Conservation (phyloP, 345 rosid species). For the Gossypium bickii region DNA sequence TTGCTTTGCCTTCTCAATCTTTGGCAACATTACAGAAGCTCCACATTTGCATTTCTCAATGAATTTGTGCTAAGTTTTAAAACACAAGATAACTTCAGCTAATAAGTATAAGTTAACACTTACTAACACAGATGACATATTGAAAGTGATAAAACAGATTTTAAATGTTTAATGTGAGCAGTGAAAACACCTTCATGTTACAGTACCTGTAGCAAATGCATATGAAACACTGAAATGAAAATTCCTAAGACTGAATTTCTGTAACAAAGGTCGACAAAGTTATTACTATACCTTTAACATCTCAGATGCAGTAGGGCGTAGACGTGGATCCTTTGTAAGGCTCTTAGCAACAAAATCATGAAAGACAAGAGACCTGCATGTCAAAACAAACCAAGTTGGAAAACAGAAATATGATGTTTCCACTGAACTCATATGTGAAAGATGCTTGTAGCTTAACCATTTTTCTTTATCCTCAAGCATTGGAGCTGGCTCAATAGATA, state of each 20-base stretch:
- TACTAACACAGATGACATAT: neutral
- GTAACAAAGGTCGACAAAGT: neutral
- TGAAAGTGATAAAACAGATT: neutral
- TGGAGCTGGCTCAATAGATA: slow-evolving; percentile 94
- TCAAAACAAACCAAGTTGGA: slow-evolving; percentile 10
- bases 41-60: slow-evolving; percentile 87
- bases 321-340: slow-evolving; percentile 95
- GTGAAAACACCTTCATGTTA: neutral
- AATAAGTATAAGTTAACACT: slow-evolving; percentile 11
- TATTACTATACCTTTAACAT: slow-evolving; percentile 72
- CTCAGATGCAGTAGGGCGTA: slow-evolving; percentile 94
- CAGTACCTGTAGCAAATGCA: neutral
- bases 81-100: slow-evolving; percentile 17
- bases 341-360: slow-evolving; percentile 98
- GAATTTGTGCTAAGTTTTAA: slow-evolving; percentile 76
- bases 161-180: neutral
- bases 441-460: slow-evolving; percentile 41
- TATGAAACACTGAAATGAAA: neutral
- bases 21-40: slow-evolving; percentile 85
- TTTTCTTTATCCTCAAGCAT: slow-evolving; percentile 99
- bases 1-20: slow-evolving; percentile 86
- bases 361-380: slow-evolving; percentile 86
- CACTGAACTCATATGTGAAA: neutral
- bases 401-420: slow-evolving; percentile 7
- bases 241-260: neutral